These are phyloP conservation scores for Apiospora saccharicola DNA, from an alignment of 2,329 filamentous ascomycete genomes.

Conservation along the genomic window DNA sequence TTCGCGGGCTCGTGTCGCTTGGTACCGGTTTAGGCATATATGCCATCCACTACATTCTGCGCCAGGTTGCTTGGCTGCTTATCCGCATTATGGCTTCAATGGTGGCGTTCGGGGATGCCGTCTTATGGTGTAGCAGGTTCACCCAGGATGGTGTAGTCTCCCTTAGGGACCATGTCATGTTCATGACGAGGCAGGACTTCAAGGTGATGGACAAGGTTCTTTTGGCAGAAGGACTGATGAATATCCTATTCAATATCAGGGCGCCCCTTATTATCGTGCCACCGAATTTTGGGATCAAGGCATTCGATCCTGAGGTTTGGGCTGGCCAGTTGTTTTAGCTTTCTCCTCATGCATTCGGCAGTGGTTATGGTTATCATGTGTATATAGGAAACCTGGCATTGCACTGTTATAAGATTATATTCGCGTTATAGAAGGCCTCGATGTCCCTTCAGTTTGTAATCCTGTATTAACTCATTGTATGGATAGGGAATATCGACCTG, in stretches of 20 bases:
- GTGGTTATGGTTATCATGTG: not conserved
- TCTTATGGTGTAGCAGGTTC: not conserved
- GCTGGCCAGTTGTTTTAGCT: too few relatives aligned
- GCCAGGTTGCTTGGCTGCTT: not conserved
- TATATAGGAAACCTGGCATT: not conserved
- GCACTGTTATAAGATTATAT: not conserved
- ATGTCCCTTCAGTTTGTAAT: not conserved
- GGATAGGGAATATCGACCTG: too few relatives aligned
- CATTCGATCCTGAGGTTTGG: conserved; percentile 14
- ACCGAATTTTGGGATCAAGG: not conserved
- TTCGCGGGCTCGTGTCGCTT: not conserved
- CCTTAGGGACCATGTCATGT: not conserved
- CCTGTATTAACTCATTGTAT: not conserved
- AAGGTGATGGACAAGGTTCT: not conserved
- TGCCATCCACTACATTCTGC: not conserved
- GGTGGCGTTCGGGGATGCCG: not conserved
- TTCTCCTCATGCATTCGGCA: not conserved
- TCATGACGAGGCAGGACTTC: not conserved
- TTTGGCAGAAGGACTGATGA: not conserved
- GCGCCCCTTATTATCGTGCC: not conserved
- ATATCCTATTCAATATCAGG: not conserved
- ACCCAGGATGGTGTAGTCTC: not conserved
- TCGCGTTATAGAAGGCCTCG: not conserved
- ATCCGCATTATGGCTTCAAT: not conserved
- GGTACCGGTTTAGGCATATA: not conserved